Evolutionary conservation across 495 filamentous ascomycete genomes (phyloP).

Genomic region (Annulohypoxylon nitens): DNA sequence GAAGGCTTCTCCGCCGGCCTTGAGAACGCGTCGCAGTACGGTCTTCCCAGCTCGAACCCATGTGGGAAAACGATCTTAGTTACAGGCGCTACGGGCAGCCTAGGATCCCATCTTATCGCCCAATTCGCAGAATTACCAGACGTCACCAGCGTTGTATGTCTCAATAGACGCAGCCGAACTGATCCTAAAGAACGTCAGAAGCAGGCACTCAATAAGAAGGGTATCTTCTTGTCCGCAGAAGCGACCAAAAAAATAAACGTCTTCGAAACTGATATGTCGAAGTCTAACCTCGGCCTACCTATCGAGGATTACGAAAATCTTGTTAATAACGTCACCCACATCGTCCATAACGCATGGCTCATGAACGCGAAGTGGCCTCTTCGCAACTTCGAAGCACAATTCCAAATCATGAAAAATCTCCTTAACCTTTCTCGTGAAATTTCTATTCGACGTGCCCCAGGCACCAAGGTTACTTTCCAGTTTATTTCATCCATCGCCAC

Average conservation of each 20-base stretch:
- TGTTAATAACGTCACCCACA: conserved; percentile 61
- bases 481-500: conserved; percentile 67
- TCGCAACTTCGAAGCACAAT: conserved; percentile 62
- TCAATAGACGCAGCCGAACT: conserved; percentile 59
- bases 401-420: conserved; percentile 61
- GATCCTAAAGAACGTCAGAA: conserved; percentile 54
- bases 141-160: conserved; percentile 59
- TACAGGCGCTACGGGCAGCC: conserved; percentile 65
- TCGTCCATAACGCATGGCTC: conserved; percentile 71
- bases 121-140: conserved; percentile 50
- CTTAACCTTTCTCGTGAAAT: conserved; percentile 58
- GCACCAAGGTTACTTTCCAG: conserved; percentile 55
- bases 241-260: conserved; percentile 50
- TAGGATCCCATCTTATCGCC: conserved; percentile 63
- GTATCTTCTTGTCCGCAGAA: conserved; percentile 47
- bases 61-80: conserved; percentile 60
- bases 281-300: conserved; percentile 63
- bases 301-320: conserved; percentile 56
- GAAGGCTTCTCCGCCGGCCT: conserved; percentile 39
- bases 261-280: conserved; percentile 62
- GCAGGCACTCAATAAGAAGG: conserved; percentile 53
- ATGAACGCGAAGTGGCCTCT: conserved; percentile 63
- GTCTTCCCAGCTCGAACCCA: conserved; percentile 35
- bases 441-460: conserved; percentile 45
- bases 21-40: conserved; percentile 7